These are phyloP conservation scores for Kwoniella shivajii DNA, from an alignment of 1,284 basidiomycete genomes.

Conservation along the genomic window DNA sequence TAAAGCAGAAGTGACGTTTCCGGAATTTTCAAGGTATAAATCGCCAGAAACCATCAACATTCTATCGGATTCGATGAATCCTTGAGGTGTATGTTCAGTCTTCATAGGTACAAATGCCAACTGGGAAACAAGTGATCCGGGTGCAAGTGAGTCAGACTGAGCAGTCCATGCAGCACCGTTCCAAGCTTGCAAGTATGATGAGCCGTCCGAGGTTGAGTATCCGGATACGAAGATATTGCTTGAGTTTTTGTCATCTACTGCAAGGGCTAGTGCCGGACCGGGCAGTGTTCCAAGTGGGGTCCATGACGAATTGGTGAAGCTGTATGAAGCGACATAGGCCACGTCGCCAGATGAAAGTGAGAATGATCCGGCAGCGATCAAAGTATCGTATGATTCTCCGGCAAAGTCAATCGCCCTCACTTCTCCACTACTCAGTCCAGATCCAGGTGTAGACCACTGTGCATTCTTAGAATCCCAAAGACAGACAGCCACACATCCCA, in stretches of 20 bases:
- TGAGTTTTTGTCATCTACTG: conserved; percentile 76
- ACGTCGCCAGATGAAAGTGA: conserved; percentile 61
- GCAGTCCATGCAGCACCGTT: conserved; percentile 71
- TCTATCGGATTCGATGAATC: conserved; percentile 79
- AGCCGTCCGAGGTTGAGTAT: conserved; percentile 64
- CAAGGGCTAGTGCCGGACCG: conserved; percentile 86
- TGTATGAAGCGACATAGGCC: conserved; percentile 72
- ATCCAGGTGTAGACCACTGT: conserved; percentile 81
- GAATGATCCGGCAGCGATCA: conserved; percentile 76
- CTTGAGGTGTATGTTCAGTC: conserved; percentile 63
- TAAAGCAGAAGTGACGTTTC: conserved; percentile 78
- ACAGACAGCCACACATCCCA: conserved; percentile 79
- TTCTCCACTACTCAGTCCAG: conserved; percentile 73
- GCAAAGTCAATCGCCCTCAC: conserved; percentile 77
- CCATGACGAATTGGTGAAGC: conserved; percentile 73
- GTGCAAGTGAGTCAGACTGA: conserved; percentile 57
- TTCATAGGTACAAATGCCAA: conserved; percentile 87
- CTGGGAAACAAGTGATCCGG: conserved; percentile 64
- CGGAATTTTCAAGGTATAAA: conserved; percentile 67
- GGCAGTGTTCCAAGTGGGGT: conserved; percentile 75
- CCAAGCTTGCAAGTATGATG: conserved; percentile 78
- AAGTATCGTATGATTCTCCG: conserved; percentile 64
- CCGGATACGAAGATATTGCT: conserved; percentile 90
- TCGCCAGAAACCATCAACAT: conserved; percentile 88
- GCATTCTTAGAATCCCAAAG: conserved; percentile 66